These are phyloP conservation scores for Centella asiatica DNA, from an alignment of 129 eudicot genomes.

Conservation along the genomic window DNA sequence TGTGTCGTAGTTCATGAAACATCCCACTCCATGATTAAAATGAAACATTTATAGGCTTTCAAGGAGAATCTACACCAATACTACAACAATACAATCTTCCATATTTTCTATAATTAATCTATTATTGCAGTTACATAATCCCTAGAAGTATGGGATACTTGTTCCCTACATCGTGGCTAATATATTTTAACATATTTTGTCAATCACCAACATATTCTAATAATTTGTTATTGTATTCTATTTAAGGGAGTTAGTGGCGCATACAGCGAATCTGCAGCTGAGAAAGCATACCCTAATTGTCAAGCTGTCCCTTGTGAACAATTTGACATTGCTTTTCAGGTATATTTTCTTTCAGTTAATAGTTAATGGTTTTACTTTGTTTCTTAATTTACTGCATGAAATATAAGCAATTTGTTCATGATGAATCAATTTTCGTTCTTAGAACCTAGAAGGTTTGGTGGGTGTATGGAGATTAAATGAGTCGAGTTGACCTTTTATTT, in stretches of 20 bases:
- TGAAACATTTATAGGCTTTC: too few species aligned
- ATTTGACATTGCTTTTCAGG: conserved; percentile 82
- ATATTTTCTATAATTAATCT: too few species aligned
- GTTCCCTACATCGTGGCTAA: too few species aligned
- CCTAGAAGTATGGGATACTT: too few species aligned
- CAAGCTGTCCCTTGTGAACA: conserved; percentile 92
- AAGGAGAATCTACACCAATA: too few species aligned
- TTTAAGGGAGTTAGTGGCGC: conserved; percentile 84
- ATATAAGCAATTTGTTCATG: too few species aligned
- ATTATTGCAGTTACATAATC: too few species aligned
- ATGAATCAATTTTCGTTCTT: neutral
- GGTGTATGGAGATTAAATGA: neutral
- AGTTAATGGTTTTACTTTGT: neutral
- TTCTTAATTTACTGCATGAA: neutral
- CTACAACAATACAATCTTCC: too few species aligned
- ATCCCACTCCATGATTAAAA: too few species aligned
- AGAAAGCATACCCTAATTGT: conserved; percentile 81
- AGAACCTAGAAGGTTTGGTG: neutral
- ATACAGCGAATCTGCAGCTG: conserved; percentile 82
- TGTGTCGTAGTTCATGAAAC: too few species aligned
- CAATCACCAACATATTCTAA: too few species aligned
- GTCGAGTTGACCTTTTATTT: neutral
- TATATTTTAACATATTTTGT: too few species aligned
- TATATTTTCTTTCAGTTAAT: conserved; percentile 4
- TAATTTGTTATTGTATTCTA: conserved; percentile 2